Base-by-base conservation (phyloP, 371 early-diverging fungal genomes). In the Syncephalastrum racemosum region DNA sequence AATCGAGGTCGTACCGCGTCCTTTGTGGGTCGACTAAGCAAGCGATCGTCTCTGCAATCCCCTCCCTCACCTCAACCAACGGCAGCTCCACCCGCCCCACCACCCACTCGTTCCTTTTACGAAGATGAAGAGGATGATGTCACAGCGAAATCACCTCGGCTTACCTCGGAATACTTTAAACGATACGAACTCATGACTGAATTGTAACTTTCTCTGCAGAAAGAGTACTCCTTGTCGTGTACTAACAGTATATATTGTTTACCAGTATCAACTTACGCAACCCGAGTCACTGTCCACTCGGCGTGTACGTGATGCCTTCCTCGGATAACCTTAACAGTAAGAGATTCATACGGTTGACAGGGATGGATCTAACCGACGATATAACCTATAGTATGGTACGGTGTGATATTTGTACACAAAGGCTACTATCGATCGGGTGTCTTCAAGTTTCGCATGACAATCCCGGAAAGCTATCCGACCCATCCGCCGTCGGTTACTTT, bases 351-450 rank as follows among this genome's bases (percentile, higher is more conserved):
- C 43, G 50, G 50, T 41, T 46, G 13, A 39, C n/a, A 45, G 3
- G 36, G 31, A 0, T 23, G 25, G 25, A 7, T 53, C 15, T n/a
- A 54, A n/a, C n/a, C n/a, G n/a, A 27, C 56, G 10, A 31, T 7
- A 31, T 5, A 5, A 31, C 12, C 10, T 31, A 0, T 31, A 89
- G 90, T 82, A 45, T 94, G 94, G 95, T 85, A 88, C 62, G 96
- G 93, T 3, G 87, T 87, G 1, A 54, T 92, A 24, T 93, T 94
- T 66, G 77, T 94, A 16, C 92, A 94, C 67, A 85, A 89, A 56
- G 95, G 94, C 22, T 89, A 87, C 63, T 99, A 96, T 75, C 86
- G 89, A 48, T 89, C 90, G 59, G 99, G 94, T 3, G 92, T 97
- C 12, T 93, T 98, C 75, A 92, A 93, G 64, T 98, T 96, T 72